These are phyloP conservation scores for Saccharomycopsis fermentans DNA, from an alignment of 805 yeast species.

Conservation along the genomic window DNA sequence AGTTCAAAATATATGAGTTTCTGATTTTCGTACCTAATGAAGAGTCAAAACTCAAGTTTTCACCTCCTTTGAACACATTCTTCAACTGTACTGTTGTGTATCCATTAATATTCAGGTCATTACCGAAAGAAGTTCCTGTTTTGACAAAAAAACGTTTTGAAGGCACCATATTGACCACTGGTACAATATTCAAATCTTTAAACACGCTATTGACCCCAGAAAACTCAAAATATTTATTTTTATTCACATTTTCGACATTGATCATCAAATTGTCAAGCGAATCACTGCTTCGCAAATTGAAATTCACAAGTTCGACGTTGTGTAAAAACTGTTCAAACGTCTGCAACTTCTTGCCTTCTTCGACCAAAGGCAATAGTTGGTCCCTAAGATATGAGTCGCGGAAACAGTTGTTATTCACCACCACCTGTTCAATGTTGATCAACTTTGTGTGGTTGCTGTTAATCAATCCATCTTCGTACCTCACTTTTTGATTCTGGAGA, in stretches of 20 bases:
- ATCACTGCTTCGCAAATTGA: slow-evolving; percentile 9
- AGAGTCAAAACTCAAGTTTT: slow-evolving; percentile 42
- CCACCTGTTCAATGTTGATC: slow-evolving; percentile 11
- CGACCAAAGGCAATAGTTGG: slow-evolving; percentile 15
- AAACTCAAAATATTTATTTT: not conserved
- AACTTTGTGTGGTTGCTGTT: slow-evolving; percentile 2
- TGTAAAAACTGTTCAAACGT: slow-evolving; percentile 5
- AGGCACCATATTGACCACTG: slow-evolving; percentile 32
- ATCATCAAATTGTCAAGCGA: slow-evolving; percentile 8
- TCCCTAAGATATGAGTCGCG: slow-evolving; percentile 8
- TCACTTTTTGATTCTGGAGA: not conserved
- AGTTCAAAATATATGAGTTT: slow-evolving; percentile 44
- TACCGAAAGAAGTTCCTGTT: slow-evolving; percentile 93
- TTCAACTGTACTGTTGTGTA: slow-evolving; percentile 63
- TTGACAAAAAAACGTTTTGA: slow-evolving; percentile 67
- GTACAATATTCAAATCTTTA: slow-evolving; percentile 6
- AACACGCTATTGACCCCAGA: not conserved
- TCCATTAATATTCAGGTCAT: slow-evolving; percentile 88
- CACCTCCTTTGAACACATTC: slow-evolving; percentile 64
- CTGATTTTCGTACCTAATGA: slow-evolving; percentile 53
- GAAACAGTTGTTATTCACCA: slow-evolving; percentile 7
- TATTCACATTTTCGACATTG: slow-evolving; percentile 6
- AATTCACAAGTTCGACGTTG: slow-evolving; percentile 6
- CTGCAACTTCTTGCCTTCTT: not conserved
- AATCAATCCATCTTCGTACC: not conserved